These are phyloP conservation scores for Pyracantha coccinea DNA, from an alignment of 331 rosid genomes.

Conservation along the genomic window DNA sequence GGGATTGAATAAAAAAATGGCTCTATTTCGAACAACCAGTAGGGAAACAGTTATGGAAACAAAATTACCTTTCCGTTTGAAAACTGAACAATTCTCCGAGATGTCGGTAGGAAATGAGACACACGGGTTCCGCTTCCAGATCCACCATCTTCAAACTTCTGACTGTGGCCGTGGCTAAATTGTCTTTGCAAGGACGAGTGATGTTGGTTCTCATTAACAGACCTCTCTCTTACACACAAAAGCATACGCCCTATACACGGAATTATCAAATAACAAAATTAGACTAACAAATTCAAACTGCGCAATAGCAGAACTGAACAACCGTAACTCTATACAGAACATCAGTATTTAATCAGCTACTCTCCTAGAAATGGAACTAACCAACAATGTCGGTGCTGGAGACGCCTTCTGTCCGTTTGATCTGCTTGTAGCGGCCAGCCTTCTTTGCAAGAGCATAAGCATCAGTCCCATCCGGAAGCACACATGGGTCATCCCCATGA, in stretches of 20 bases:
- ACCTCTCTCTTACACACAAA: conserved; percentile 88
- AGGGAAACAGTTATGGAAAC: not conserved
- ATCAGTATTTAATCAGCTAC: not conserved
- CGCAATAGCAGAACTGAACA: no score
- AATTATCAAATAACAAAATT: not conserved
- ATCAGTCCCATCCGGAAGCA: conserved; percentile 57
- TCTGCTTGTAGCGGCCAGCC: conserved; percentile 66
- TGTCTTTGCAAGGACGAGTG: conserved; percentile 96
- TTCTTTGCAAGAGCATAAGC: conserved; percentile 65
- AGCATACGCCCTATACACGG: conserved; percentile 80
- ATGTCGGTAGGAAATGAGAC: conserved; percentile 55
- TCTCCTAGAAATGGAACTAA: conserved; percentile 2
- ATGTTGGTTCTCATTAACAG: conserved; percentile 41
- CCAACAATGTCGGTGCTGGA: conserved; percentile 68
- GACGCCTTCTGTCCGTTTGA: conserved; percentile 60
- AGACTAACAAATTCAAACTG: not conserved
- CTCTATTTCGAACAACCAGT: not conserved
- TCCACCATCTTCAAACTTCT: conserved; percentile 52
- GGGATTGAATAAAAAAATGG: not conserved
- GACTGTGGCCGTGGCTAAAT: conserved; percentile 84
- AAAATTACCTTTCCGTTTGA: conserved; percentile 46
- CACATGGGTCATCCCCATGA: conserved; percentile 59
- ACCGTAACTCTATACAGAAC: not conserved
- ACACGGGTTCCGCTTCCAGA: conserved; percentile 55
- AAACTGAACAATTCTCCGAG: conserved; percentile 58